These are phyloP conservation scores for Crassisporium funariophilum DNA, from an alignment of 768 basidiomycete genomes.

Conservation along the genomic window DNA sequence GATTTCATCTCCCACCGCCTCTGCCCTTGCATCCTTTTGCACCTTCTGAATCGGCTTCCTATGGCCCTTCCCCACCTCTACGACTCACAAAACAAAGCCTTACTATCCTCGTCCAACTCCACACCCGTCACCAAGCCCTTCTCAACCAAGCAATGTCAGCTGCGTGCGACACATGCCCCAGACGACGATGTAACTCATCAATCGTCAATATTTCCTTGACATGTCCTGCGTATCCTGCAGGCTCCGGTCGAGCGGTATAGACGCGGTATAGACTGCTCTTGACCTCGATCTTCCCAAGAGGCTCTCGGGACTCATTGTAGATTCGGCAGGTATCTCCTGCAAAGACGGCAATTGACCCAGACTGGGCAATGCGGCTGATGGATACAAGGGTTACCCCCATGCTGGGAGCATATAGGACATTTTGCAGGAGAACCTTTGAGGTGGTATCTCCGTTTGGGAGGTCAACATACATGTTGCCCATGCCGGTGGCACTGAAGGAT, in stretches of 20 bases:
- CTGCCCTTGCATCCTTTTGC: not conserved
- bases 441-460: constrained; percentile 18
- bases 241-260: constrained; percentile 1
- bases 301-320: not conserved
- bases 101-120: not conserved
- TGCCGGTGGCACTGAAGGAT: constrained; percentile 20
- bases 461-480: constrained; percentile 22
- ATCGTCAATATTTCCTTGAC: not conserved
- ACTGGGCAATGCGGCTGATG: not conserved
- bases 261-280: constrained; percentile 17
- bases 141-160: not conserved
- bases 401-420: constrained; percentile 11
- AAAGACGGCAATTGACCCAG: not conserved
- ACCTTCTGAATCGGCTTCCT: constrained; percentile 29
- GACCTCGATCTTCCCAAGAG: constrained; percentile 1
- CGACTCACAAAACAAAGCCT: not conserved
- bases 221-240: not conserved
- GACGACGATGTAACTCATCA: not conserved
- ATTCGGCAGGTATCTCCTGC: not conserved
- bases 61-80: not conserved
- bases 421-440: constrained; percentile 7
- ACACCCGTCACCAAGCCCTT: not conserved
- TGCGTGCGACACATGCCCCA: not conserved
- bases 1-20: constrained; percentile 7
- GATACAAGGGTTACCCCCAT: constrained; percentile 9